These are phyloP conservation scores for Microbotryum lychnidis-dioicae DNA, from an alignment of 1,284 basidiomycete species.

Conservation along the genomic window DNA sequence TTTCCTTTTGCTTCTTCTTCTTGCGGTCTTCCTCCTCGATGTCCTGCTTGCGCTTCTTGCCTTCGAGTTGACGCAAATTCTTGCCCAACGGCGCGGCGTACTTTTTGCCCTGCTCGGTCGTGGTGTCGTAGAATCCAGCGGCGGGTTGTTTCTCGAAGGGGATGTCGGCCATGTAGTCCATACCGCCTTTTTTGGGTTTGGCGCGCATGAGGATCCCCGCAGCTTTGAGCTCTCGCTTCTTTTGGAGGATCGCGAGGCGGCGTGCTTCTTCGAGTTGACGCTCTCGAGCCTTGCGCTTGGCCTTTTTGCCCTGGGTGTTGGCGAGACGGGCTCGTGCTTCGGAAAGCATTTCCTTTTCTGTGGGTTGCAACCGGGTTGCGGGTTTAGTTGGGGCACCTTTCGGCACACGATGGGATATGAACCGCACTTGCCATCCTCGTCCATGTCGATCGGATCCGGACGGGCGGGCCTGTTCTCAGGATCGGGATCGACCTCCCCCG, in stretches of 20 bases:
- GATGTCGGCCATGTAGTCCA: slow-evolving; percentile 99
- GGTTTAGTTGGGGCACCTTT: not conserved
- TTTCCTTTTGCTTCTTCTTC: slow-evolving; percentile 67
- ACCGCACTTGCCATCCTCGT: slow-evolving; percentile 69
- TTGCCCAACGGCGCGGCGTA: slow-evolving; percentile 85
- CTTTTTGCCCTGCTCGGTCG: slow-evolving; percentile 84
- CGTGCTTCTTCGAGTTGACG: slow-evolving; percentile 93
- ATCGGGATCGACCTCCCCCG: slow-evolving; percentile 97
- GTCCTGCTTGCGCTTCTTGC: slow-evolving; percentile 83
- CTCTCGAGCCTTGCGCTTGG: slow-evolving; percentile 95
- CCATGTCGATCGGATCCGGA: slow-evolving; percentile 99
- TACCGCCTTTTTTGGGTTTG: slow-evolving; percentile 89
- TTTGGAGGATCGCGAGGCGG: slow-evolving; percentile 87
- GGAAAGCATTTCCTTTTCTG: slow-evolving; percentile 99
- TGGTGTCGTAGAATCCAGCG: slow-evolving; percentile 93
- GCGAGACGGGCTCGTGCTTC: slow-evolving; percentile 96
- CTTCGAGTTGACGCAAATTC: slow-evolving; percentile 71
- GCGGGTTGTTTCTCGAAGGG: slow-evolving; percentile 96
- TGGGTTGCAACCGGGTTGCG: not conserved
- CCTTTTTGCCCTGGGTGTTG: slow-evolving; percentile 99
- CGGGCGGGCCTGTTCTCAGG: slow-evolving; percentile 96
- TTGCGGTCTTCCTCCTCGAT: slow-evolving; percentile 75
- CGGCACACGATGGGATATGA: not conserved
- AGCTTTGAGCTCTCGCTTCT: slow-evolving; percentile 94
- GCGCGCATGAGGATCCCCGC: slow-evolving; percentile 81